A percentile compares a stretch with the other conserved stretches of the same genome.
phyloP scores from a whole-genome alignment of 208 protist genomes.

The Leishmania martiniquensis region DNA sequence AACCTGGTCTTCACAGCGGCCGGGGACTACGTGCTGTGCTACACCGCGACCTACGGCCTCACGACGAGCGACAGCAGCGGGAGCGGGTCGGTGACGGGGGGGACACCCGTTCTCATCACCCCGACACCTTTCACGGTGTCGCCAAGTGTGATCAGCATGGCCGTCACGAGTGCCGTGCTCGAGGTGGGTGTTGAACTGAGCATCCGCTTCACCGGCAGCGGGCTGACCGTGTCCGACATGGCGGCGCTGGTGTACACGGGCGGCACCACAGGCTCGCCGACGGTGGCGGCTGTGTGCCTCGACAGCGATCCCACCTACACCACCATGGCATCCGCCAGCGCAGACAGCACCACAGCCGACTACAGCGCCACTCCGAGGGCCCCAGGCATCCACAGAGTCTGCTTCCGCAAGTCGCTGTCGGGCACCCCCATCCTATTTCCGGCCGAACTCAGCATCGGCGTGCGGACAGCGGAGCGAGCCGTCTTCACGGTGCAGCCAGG shows the following conservation, averaged over 20 bases:
- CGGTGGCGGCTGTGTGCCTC: constrained; percentile 40
- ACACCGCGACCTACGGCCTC: constrained; percentile 36
- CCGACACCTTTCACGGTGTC: constrained; percentile 56
- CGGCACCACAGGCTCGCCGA: constrained; percentile 19
- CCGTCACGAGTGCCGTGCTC: constrained; percentile 39
- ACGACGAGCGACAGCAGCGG: constrained; percentile 14
- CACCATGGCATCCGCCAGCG: constrained; percentile 33
- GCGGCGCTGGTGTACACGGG: constrained; percentile 63
- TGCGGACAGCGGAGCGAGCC: constrained; percentile 45
- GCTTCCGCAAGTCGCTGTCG: constrained; percentile 38
- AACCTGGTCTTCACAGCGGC: constrained; percentile 45
- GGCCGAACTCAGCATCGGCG: constrained; percentile 33
- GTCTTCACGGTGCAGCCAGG: constrained; percentile 56
- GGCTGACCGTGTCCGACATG: constrained; percentile 42
- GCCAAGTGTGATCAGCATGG: constrained; percentile 49
- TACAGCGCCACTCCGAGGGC: constrained; percentile 55
- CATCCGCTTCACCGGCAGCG: constrained; percentile 59
- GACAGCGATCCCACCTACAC: constrained; percentile 33
- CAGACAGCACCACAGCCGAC: constrained; percentile 45
- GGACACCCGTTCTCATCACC: constrained; percentile 43
- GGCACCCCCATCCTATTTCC: constrained; percentile 38
- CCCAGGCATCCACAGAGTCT: constrained; percentile 64
- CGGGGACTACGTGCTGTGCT: constrained; percentile 80
- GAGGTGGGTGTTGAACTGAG: constrained; percentile 50
- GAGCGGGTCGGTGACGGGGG: constrained; percentile 4